Evolutionary conservation across 2,329 filamentous ascomycete species (phyloP), one percentile per base, ranked within the genome.

Genomic region (Epichloe amarillans): DNA sequence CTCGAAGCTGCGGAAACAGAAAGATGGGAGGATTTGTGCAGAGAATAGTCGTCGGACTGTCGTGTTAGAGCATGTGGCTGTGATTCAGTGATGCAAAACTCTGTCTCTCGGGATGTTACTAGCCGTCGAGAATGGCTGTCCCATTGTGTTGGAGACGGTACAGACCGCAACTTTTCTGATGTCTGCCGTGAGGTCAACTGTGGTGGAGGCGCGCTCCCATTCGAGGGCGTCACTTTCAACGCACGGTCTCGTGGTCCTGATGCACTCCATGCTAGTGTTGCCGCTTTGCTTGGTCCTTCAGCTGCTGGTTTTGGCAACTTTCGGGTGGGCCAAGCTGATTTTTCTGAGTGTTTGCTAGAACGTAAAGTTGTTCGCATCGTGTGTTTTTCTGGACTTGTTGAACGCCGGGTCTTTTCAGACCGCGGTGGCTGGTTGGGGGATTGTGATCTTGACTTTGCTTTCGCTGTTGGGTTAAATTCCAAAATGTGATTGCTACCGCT

Each of bases 281-380:
- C 82, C 40, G 82, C 82, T 60, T 80, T 82, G 62, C 74, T 83
- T 12, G 80, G 74, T 1, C 79, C 75, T 50, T 79, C 78, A 37
- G 66, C 64, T 17, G 65, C 64, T 50, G 66, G 61, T 52, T 66
- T 74, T 10, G 69, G 62, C 35, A 70, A 62, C 47, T 70, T 70
- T 23, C 71, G 70, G 8, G 62, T 59, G 12, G 65, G 51, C 52
- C 68, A 74, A 2, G 59, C 52, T 5, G 65, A 53, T 57, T 69
- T 74, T 11, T 80, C 71, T 41, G 65, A 60, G 19, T 66, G 58
- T 55, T 71, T 75, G 5, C 67, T 68, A 7, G 75, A 70, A 45
- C 80, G 73, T 10, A 84, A 60, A 0, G 80, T 84, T 11, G 79
- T 81, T 50, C 78, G 71, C 75, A 84, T 78, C 1, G 72, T 77